Evolutionary conservation across 306 rosid species (phyloP), one percentile per base, ranked within the genome.

Genomic region (Argentina anserina): DNA sequence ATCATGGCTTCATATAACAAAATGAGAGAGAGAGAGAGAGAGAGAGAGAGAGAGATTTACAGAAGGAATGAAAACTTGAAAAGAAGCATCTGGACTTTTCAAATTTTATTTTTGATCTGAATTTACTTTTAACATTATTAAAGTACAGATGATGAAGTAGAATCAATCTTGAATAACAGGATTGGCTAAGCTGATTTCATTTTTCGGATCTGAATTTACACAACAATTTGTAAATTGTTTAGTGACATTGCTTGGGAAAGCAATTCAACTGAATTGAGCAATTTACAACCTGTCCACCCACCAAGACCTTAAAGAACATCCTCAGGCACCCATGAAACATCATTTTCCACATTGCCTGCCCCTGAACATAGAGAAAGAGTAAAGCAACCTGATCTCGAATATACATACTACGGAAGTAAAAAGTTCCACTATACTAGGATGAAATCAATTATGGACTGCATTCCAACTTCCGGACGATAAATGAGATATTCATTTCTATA

Each of bases 241-340:
- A 28, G 42, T 74, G 41, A 14, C 66, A 25, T 25, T 55, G 71
- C 56, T 69, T 36, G 52, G 41, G 49, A 17, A 29, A 52, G 42
- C 4, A n/a, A 17, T 18, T 59, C 43, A 12, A 43, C 28, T 18
- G 59, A 49, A 61, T 45, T 50, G 39, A 23, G 40, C 42, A 45
- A 3, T 29, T 13, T 17, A 66, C 81, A 71, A 33, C 72, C 26
- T 11, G 26, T 39, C 43, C 43, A 56, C 39, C 67, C 23, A 42
- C 59, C 72, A 67, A 60, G 81, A 50, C 58, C 81, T 67, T 47
- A 26, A 12, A 36, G 40, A 73, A 59, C 75, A 65, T 53, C 83
- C 28, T 58, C 33, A 45, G 40, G 66, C 36, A 33, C 42, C 79
- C 72, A 67, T 60, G 84, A 69, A 40, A 72, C 41, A 12, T 69